phyloP scores from a whole-genome alignment of 2,329 filamentous ascomycete genomes.

The Hortaea werneckii region DNA sequence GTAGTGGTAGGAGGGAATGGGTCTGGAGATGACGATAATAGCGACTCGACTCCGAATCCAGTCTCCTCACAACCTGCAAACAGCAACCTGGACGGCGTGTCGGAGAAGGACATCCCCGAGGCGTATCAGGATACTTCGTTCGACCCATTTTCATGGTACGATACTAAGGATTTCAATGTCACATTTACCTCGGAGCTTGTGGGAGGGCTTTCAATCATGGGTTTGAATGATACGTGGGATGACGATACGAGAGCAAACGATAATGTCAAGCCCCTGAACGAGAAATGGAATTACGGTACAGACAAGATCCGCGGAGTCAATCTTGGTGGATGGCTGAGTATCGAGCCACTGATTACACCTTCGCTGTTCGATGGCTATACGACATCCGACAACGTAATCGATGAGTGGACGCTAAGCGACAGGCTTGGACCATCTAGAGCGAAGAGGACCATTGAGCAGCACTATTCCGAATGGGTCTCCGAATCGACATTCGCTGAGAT shows the following conservation, averaged over 20 bases:
- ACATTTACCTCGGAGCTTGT: conserved; percentile 82
- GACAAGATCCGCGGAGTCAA: conserved; percentile 83
- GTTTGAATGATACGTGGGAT: conserved; percentile 75
- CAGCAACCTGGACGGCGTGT: conserved; percentile 36
- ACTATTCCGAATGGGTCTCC: conserved; percentile 82
- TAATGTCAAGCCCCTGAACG: conserved; percentile 66
- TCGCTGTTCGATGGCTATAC: conserved; percentile 70
- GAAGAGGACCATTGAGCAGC: conserved; percentile 64
- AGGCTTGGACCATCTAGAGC: conserved; percentile 58
- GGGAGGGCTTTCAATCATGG: conserved; percentile 83
- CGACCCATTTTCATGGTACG: conserved; percentile 86
- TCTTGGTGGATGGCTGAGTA: conserved; percentile 81
- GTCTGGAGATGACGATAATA: conserved; percentile 8
- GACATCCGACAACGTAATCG: conserved; percentile 56
- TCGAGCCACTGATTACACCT: conserved; percentile 93
- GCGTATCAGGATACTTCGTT: conserved; percentile 64
- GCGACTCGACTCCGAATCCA: conserved; percentile 13
- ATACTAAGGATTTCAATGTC: conserved; percentile 83
- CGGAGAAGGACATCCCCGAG: conserved; percentile 35
- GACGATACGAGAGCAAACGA: conserved; percentile 69
- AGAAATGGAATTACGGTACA: conserved; percentile 68
- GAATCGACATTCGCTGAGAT: conserved; percentile 80
- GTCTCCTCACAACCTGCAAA: conserved; percentile 29
- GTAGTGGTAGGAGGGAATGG: conserved; percentile 37
- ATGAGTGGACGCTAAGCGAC: conserved; percentile 72